Percentiles rank a stretch among this genome's conserved stretches.
These are phyloP conservation scores for Neodidymelliopsis sp. DNA, from an alignment of 2,329 filamentous ascomycete species.

Conservation along the genomic window DNA sequence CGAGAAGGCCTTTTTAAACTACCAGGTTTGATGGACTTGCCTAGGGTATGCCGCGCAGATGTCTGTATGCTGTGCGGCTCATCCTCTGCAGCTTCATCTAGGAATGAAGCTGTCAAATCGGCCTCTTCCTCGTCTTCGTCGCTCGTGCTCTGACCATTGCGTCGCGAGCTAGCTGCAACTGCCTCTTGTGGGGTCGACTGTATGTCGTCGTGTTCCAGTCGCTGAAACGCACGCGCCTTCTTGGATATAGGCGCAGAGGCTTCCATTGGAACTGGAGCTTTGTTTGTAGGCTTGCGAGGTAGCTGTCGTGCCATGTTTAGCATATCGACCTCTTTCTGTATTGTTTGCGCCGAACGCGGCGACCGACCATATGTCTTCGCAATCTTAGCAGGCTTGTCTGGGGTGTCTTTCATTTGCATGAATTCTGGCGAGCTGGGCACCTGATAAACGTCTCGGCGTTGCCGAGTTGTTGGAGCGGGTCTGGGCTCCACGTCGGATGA, in stretches of 20 bases:
- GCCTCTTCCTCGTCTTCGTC: not conserved
- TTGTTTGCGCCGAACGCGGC: slow-evolving; percentile 14
- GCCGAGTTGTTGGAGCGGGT: not conserved
- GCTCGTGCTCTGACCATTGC: not conserved
- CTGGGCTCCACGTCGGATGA: slow-evolving; percentile 6
- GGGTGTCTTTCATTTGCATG: slow-evolving; percentile 11
- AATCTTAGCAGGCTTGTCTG: slow-evolving; percentile 9
- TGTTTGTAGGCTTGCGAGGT: not conserved
- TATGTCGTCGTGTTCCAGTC: slow-evolving; percentile 18
- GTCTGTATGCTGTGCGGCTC: not conserved
- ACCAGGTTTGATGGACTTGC: slow-evolving; percentile 12
- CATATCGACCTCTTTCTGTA: slow-evolving; percentile 17
- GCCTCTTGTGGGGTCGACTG: slow-evolving; percentile 20
- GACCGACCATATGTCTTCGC: slow-evolving; percentile 24
- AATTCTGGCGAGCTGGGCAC: slow-evolving; percentile 28
- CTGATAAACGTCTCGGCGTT: slow-evolving; percentile 26
- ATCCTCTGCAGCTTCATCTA: slow-evolving; percentile 6
- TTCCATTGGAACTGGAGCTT: not conserved
- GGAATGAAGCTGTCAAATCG: slow-evolving; percentile 17
- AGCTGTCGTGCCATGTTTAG: slow-evolving; percentile 19
- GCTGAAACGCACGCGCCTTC: slow-evolving; percentile 16
- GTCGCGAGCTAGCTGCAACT: not conserved
- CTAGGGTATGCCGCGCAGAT: not conserved
- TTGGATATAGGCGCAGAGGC: slow-evolving; percentile 1
- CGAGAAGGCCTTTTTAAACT: slow-evolving; percentile 21